A percentile compares a stretch with the other conserved stretches of the same genome.
Evolutionary conservation across 139 green algal species (phyloP).

Genomic region (Chloropicon primus): DNA sequence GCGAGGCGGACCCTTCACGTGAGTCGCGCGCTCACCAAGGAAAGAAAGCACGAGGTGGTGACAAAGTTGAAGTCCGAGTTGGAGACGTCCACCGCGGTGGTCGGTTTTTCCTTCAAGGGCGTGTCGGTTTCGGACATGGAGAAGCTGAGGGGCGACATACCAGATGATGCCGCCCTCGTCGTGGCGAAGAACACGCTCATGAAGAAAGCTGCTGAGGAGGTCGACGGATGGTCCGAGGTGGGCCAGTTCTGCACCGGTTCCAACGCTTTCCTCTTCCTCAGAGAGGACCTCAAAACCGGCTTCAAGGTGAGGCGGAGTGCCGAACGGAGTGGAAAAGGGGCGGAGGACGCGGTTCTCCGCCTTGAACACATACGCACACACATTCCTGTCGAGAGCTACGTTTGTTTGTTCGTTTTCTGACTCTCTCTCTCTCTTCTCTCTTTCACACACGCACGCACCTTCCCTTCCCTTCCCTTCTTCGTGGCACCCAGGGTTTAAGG

Average conservation of each 20-base stretch:
- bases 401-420: neutral
- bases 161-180: conserved; percentile 40
- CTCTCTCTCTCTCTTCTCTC: neutral
- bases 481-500: neutral
- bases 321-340: conserved; percentile 5
- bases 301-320: conserved; percentile 7
- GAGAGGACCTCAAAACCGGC: conserved; percentile 37
- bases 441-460: too few species aligned
- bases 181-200: conserved; percentile 81
- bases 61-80: conserved; percentile 47
- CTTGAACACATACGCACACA: neutral
- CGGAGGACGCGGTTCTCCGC: neutral
- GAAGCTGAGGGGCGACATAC: conserved; percentile 51
- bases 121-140: conserved; percentile 60
- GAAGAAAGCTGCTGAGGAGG: conserved; percentile 44
- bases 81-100: conserved; percentile 52
- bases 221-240: conserved; percentile 36
- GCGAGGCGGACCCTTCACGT: too few species aligned
- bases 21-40: conserved; percentile 44
- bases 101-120: conserved; percentile 64
- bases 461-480: too few species aligned
- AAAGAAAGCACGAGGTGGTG: conserved; percentile 65
- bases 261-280: conserved; percentile 81
- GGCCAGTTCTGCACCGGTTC: conserved; percentile 37
- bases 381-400: too few species aligned